Evolutionary conservation across 106 monocot species (phyloP), one percentile per base, ranked within the genome.

Genomic region (Amphibolis antarctica): DNA sequence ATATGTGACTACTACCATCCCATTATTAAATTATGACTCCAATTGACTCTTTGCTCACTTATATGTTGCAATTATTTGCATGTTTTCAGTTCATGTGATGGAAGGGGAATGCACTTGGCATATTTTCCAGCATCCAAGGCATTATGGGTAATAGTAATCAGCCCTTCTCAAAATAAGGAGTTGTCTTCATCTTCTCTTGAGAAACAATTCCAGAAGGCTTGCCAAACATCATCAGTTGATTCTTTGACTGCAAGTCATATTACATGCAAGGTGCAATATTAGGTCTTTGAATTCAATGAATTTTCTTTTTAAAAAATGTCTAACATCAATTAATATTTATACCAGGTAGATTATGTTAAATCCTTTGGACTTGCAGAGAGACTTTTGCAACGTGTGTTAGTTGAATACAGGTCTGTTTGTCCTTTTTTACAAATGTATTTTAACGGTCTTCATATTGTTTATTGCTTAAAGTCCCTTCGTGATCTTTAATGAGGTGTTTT

Each of bases 131-230:
- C 48, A 63, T 59, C 81, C 56, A 42, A 55, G 9, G 66, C 61
- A 68, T 59, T 89, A 72, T 69, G 22, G 28, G 82, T 75, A 18
- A 56, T 84, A 51, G 84, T 96, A 50, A 79, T 96, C 43, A 96
- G 82, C 68, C 89, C 94, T 53, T 89, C 84, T 67, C 83, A 77
- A 63, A 96, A 96, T 55, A 96, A 71, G 74, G 94, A 96, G 64
- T 22, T 96, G 29, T 89, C 94, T 4, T 59, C 83, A 45, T 68
- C 86, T 66, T 60, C 89, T 80, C 77, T 96, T 53, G 94, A 96
- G 17, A 96, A 80, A 69, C 89, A 79, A 78, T 96, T 80, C 45
- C 89, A 78, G 42, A 89, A 89, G 75, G 83, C 89, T 71, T 89
- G 84, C 64, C 89, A 86, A 65, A 55, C 71, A 55, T 46, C 78